A percentile compares a stretch with the other conserved stretches of the same genome.
These are phyloP conservation scores for Vitis hybrid DNA, from an alignment of 177 flowering plant genomes.

Conservation along the genomic window DNA sequence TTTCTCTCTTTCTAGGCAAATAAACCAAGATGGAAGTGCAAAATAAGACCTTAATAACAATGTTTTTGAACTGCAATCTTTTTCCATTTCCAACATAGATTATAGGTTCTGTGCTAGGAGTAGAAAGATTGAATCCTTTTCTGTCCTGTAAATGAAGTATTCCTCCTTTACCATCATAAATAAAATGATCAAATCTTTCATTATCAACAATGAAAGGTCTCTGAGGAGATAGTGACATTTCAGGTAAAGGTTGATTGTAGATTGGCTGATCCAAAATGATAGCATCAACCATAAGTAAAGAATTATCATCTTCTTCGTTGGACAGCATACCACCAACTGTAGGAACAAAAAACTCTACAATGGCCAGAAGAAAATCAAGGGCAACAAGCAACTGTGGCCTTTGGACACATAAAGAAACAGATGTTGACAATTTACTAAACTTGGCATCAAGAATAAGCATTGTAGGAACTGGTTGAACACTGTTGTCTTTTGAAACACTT, in stretches of 20 bases:
- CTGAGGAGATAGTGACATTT: constrained; percentile 71
- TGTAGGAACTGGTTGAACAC: constrained; percentile 42
- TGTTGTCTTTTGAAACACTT: constrained; percentile 17
- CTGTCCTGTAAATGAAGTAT: constrained; percentile 62
- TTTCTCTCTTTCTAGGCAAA: neutral
- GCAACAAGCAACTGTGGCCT: constrained; percentile 97
- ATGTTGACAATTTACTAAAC: constrained; percentile 55
- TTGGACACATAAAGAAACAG: constrained; percentile 65
- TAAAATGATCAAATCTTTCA: constrained; percentile 71
- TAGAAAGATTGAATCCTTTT: constrained; percentile 50
- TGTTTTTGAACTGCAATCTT: constrained; percentile 77
- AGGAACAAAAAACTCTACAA: constrained; percentile 94
- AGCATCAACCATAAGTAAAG: constrained; percentile 48
- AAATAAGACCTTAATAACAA: constrained; percentile 61
- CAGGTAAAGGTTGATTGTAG: constrained; percentile 55
- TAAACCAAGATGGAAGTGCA: neutral
- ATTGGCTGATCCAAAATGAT: constrained; percentile 62
- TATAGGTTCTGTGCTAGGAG: constrained; percentile 62
- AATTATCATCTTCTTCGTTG: constrained; percentile 54
- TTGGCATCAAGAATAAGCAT: constrained; percentile 93
- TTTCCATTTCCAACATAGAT: constrained; percentile 87
- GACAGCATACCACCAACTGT: constrained; percentile 51
- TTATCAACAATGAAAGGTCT: constrained; percentile 78
- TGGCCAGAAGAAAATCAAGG: constrained; percentile 89
- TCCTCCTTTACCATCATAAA: constrained; percentile 92